Conservation (phyloP, 257 asterid species). For the Penstemon barbatus region DNA sequence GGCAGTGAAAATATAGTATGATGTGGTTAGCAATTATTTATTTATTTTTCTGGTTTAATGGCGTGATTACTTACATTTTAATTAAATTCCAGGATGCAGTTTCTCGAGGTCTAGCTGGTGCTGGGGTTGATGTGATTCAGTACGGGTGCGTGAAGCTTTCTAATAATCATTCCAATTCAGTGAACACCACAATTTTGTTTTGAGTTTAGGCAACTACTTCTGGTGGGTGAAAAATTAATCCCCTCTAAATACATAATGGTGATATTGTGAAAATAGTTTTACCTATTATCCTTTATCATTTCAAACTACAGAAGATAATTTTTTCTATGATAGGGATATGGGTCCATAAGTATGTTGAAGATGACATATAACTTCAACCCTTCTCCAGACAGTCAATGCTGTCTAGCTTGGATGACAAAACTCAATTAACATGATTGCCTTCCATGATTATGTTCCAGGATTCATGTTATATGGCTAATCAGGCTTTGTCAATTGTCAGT, state of each 20-base stretch:
- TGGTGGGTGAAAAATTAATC: too few species aligned
- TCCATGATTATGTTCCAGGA: background rate
- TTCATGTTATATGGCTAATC: background rate
- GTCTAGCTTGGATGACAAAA: constrained; percentile 3
- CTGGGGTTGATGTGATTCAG: constrained; percentile 80
- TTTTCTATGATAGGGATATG: background rate
- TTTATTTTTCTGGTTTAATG: background rate
- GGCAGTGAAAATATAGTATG: constrained; percentile 15
- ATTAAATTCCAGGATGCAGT: constrained; percentile 79
- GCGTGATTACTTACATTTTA: constrained; percentile 21
- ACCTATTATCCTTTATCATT: background rate
- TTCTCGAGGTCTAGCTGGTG: constrained; percentile 79
- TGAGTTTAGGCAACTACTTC: background rate
- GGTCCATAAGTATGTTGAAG: background rate
- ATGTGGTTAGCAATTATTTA: background rate
- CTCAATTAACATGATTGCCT: constrained; percentile 8
- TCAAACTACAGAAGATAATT: background rate
- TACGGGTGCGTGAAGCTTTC: constrained; percentile 68
- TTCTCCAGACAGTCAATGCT: background rate
- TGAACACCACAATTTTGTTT: constrained; percentile 3
- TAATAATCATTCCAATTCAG: constrained; percentile 12
- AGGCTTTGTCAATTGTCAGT: background rate
- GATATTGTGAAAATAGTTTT: too few species aligned
- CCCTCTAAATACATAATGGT: too few species aligned
- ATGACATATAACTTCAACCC: constrained; percentile 5